Evolutionary conservation across 1,284 basidiomycete species (phyloP).

Genomic region (Xerocomus amazonicus): DNA sequence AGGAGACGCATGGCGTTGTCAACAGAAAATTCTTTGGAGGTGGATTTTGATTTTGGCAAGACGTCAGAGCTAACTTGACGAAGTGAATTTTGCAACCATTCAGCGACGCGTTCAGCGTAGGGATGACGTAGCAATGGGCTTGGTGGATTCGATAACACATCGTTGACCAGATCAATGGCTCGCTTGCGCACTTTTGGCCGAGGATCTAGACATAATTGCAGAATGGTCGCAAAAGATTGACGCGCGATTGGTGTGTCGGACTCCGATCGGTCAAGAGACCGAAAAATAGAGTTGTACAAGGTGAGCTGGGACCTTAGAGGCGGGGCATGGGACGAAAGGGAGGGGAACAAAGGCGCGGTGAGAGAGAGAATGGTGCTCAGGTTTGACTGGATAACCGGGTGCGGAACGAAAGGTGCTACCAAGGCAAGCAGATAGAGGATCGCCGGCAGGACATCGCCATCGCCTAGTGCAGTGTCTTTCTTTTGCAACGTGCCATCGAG

Average conservation of each 20-base stretch:
- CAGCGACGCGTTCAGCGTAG: slow-evolving; percentile 75
- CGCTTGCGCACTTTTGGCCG: slow-evolving; percentile 93
- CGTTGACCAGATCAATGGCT: slow-evolving; percentile 82
- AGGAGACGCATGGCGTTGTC: slow-evolving; percentile 83
- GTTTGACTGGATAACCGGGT: slow-evolving; percentile 69
- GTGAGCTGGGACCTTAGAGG: slow-evolving; percentile 72
- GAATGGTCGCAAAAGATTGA: slow-evolving; percentile 73
- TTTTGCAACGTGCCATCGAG: slow-evolving; percentile 72
- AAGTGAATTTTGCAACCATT: slow-evolving; percentile 74
- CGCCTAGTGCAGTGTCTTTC: slow-evolving; percentile 57
- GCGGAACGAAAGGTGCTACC: slow-evolving; percentile 70
- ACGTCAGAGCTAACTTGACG: slow-evolving; percentile 62
- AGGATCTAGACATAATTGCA: slow-evolving; percentile 82
- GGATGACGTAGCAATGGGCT: slow-evolving; percentile 79
- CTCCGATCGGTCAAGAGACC: slow-evolving; percentile 66
- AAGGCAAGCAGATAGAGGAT: slow-evolving; percentile 88
- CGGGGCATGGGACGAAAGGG: slow-evolving; percentile 60
- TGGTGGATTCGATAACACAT: slow-evolving; percentile 73
- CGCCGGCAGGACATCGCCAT: slow-evolving; percentile 83
- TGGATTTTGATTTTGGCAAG: slow-evolving; percentile 54
- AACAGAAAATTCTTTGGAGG: slow-evolving; percentile 55
- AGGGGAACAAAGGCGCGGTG: slow-evolving; percentile 75
- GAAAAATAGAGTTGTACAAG: slow-evolving; percentile 68
- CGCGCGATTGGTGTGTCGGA: slow-evolving; percentile 68
- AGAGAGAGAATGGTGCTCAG: slow-evolving; percentile 63